phyloP scores from a whole-genome alignment of 192 early-diverging fungal genomes.

The Funneliformis geosporum region DNA sequence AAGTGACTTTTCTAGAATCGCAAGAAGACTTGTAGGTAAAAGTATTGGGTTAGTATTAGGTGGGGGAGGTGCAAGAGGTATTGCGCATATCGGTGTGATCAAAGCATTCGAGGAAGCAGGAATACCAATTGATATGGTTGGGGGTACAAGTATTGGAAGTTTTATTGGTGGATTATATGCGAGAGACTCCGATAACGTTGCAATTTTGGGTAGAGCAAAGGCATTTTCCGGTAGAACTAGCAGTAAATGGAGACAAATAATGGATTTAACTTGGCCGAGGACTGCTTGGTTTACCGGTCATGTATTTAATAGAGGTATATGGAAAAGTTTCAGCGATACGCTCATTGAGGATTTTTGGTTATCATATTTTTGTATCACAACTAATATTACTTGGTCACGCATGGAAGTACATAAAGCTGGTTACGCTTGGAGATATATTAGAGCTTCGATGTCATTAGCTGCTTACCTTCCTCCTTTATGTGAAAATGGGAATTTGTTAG shows the following conservation, averaged over 20 bases:
- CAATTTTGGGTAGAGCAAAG: constrained; percentile 83
- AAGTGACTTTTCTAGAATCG: constrained; percentile 69
- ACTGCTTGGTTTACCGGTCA: constrained; percentile 91
- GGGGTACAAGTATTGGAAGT: constrained; percentile 97
- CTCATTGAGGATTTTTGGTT: constrained; percentile 99
- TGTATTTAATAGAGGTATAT: constrained; percentile 94
- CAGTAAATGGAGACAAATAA: constrained; percentile 82
- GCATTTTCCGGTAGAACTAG: constrained; percentile 80
- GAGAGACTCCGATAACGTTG: constrained; percentile 81
- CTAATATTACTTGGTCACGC: constrained; percentile 95
- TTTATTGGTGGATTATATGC: constrained; percentile 95
- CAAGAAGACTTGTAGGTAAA: constrained; percentile 86
- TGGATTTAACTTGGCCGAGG: constrained; percentile 95
- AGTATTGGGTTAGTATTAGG: constrained; percentile 93
- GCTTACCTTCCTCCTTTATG: constrained; percentile 95
- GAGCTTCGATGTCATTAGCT: constrained; percentile 97
- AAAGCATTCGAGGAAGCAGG: constrained; percentile 95
- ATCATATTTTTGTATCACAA: constrained; percentile 91
- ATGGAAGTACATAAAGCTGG: constrained; percentile 91
- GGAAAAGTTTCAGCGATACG: constrained; percentile 91
- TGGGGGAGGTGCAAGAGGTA: constrained; percentile 96
- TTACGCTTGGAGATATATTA: constrained; percentile 95
- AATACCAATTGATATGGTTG: constrained; percentile 96
- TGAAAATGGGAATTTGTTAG: constrained; percentile 95
- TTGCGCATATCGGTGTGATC: constrained; percentile 90